Evolutionary conservation across 345 rosid genomes (phyloP).

Genomic region (Ceriops tagal): DNA sequence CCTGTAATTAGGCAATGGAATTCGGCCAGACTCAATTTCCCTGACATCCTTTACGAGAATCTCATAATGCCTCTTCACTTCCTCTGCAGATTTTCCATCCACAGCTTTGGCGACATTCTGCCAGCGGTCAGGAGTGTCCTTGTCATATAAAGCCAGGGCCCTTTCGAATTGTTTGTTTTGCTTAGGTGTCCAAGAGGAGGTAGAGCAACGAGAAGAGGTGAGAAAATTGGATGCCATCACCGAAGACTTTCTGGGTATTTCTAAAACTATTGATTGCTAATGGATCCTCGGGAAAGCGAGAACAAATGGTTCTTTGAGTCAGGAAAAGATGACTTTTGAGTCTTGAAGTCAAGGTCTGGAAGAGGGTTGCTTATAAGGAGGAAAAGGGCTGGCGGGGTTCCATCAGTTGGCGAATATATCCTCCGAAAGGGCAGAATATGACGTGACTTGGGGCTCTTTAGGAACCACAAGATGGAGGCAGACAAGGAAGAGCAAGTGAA

Average conservation of each 20-base stretch:
- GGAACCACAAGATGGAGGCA: conserved; percentile 47
- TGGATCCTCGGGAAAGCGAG: background rate
- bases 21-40: conserved; percentile 77
- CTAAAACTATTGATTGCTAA: too few species aligned
- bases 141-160: conserved; percentile 70
- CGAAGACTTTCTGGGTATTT: background rate
- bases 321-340: conserved; percentile 15
- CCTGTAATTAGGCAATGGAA: conserved; percentile 62
- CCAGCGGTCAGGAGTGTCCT: conserved; percentile 93
- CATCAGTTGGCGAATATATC: conserved; percentile 57
- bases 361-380: conserved; percentile 47
- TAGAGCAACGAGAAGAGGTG: conserved; percentile 31
- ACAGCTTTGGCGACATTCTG: conserved; percentile 76
- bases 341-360: conserved; percentile 13
- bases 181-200: conserved; percentile 61
- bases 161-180: conserved; percentile 76
- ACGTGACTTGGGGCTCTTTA: conserved; percentile 46
- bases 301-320: conserved; percentile 25
- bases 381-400: conserved; percentile 44
- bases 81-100: conserved; percentile 69
- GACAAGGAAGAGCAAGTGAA: conserved; percentile 20
- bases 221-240: conserved; percentile 60
- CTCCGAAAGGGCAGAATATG: conserved; percentile 29
- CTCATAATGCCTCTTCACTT: conserved; percentile 71
- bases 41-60: conserved; percentile 62